A percentile compares a stretch with the other conserved stretches of the same genome.
Evolutionary conservation across 257 asterid genomes (phyloP).

Genomic region (Coffea eugenioides): DNA sequence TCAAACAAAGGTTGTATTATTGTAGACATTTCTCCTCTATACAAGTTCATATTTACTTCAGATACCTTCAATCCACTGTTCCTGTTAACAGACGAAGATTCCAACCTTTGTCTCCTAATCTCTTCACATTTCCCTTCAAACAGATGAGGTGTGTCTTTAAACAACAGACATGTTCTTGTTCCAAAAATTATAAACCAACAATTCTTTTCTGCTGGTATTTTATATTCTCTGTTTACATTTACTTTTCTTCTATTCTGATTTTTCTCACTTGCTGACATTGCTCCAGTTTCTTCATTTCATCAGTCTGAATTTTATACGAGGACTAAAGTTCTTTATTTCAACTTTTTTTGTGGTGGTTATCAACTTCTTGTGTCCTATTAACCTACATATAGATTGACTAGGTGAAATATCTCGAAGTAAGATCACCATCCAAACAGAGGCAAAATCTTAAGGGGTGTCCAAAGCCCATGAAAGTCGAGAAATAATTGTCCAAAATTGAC

Average conservation of each 20-base stretch:
- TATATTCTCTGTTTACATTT: not conserved
- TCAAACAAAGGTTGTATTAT: not conserved
- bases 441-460: too few relatives aligned
- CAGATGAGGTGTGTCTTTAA: not conserved
- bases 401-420: too few relatives aligned
- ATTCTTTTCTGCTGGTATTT: not conserved
- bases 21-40: not conserved
- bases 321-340: too few relatives aligned
- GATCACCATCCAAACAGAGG: too few relatives aligned
- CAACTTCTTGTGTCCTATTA: too few relatives aligned
- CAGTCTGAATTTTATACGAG: not conserved
- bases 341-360: too few relatives aligned
- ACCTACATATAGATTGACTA: too few relatives aligned
- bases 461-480: too few relatives aligned
- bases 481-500: too few relatives aligned
- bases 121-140: not conserved
- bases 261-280: not conserved
- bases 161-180: not conserved
- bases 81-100: not conserved
- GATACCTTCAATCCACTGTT: slow-evolving; percentile 9
- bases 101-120: slow-evolving; percentile 7
- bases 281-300: not conserved
- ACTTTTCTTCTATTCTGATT: not conserved
- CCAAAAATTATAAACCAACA: not conserved
- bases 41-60: not conserved